Percentiles rank a stretch among this genome's conserved stretches.
Conservation (phyloP, 2,329 filamentous ascomycete genomes). For the Penicillium palitans region DNA sequence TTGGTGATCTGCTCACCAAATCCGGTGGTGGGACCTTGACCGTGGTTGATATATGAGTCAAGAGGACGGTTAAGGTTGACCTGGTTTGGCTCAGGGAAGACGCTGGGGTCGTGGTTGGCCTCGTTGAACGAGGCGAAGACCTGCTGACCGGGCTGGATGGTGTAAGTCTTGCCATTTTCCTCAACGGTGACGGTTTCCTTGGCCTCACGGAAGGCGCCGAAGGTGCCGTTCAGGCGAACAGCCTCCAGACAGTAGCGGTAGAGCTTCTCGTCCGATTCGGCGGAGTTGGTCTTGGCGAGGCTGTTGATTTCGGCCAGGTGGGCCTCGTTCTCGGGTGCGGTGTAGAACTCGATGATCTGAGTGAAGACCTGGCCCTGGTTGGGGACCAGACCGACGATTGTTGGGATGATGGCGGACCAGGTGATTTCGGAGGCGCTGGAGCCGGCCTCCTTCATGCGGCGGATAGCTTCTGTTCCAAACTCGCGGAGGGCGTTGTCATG, state of each 20-base stretch:
- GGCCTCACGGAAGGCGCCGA: constrained; percentile 61
- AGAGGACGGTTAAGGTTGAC: constrained; percentile 65
- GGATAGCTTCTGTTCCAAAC: constrained; percentile 67
- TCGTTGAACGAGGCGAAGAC: constrained; percentile 64
- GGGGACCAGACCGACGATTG: constrained; percentile 65
- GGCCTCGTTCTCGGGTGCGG: constrained; percentile 56
- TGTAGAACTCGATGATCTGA: constrained; percentile 71
- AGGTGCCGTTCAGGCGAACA: constrained; percentile 65
- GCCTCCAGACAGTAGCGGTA: constrained; percentile 72
- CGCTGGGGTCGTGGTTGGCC: constrained; percentile 56
- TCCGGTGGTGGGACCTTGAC: constrained; percentile 62
- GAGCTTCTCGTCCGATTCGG: constrained; percentile 62
- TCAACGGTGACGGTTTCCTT: constrained; percentile 51
- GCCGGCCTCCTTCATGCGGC: constrained; percentile 63
- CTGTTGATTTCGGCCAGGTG: constrained; percentile 63
- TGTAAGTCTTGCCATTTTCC: constrained; percentile 52
- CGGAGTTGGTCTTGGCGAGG: constrained; percentile 57
- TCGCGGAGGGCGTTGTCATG: constrained; percentile 59
- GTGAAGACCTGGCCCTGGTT: constrained; percentile 72
- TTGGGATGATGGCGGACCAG: constrained; percentile 69
- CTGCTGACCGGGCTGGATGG: constrained; percentile 57
- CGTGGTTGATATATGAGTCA: constrained; percentile 65
- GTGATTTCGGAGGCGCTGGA: constrained; percentile 66
- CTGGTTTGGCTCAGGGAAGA: constrained; percentile 62
- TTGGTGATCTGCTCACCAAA: constrained; percentile 62